These are phyloP conservation scores for Solanum etuberosum DNA, from an alignment of 257 asterid genomes.

Conservation along the genomic window DNA sequence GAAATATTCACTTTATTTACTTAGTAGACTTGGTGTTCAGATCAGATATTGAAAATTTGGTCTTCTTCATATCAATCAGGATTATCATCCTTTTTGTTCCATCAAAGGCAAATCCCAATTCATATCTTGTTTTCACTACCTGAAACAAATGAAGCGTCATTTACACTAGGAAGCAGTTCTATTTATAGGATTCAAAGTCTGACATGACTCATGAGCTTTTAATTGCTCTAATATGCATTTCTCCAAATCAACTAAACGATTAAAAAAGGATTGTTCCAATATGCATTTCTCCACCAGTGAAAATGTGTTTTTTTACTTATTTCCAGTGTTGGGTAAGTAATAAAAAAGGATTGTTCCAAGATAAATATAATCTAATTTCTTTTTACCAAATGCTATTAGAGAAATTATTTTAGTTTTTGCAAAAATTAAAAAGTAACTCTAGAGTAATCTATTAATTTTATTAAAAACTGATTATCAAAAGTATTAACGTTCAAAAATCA, in stretches of 20 bases:
- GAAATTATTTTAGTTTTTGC: neutral
- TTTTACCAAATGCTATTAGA: neutral
- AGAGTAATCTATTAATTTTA: neutral
- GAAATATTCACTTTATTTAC: neutral
- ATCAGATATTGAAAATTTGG: neutral
- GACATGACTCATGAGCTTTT: neutral
- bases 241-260: neutral
- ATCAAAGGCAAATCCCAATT: neutral
- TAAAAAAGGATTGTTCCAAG: neutral
- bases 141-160: neutral
- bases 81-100: neutral
- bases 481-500: neutral
- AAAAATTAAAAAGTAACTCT: neutral
- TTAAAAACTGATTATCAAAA: neutral
- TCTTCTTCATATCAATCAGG: neutral
- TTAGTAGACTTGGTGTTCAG: neutral
- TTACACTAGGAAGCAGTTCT: neutral
- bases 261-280: neutral
- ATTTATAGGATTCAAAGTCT: neutral
- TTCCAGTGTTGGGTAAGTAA: neutral
- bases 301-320: neutral
- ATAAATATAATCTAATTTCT: neutral
- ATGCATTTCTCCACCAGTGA: neutral
- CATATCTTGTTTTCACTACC: neutral
- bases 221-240: neutral